Base-by-base conservation (phyloP, 2,329 filamentous ascomycete species). In the Drechslerella stenobrocha region DNA sequence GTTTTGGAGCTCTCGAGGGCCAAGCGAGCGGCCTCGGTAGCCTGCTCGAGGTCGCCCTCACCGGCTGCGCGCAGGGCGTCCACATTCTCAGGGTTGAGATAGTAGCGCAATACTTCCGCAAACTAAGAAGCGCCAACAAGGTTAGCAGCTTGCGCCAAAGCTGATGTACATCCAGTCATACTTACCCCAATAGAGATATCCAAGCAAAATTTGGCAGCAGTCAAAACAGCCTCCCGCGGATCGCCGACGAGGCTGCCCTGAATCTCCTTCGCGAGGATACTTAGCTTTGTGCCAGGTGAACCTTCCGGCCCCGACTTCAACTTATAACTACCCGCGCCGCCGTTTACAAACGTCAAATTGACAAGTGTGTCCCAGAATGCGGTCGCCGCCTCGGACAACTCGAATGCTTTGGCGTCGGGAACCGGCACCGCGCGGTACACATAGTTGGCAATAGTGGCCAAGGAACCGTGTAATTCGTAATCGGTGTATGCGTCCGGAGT, bases 41-140 rank as follows among this genome's bases (percentile, higher is more conserved):
- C 81, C 70, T 85, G 82, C 1, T 78, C 78, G 0, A 81, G 78
- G 4, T 83, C 79, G 35, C 80, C 74, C 30, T 80, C 77, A 23
- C 88, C 83, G 13, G 87, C 78, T n/a, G 78, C 77, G 70, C 85
- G 80, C 52, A 91, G 80, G 42, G 89, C 79, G 11, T 78, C 71
- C 58, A 79, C 76, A 71, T 83, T 82, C 30, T 81, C 76, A 1
- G 81, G 77, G 0, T 82, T 81, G 3, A 90, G 80, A 74, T 87
- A 90, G 77, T 83, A 90, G 73, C 90, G 87, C 15, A 90, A 79
- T 1, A 87, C 80, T 77, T 88, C 86, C 1, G 86, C 83, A 73
- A 90, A 69, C 64, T 69, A 48, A 7, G 37, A n/a, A n/a, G n/a
- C n/a, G n/a, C 28, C 8, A 15, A 8, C 20, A 26, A 51, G 24